A percentile compares a stretch with the other conserved stretches of the same genome.
phyloP scores from a whole-genome alignment of 2,329 filamentous ascomycete genomes.

The Aspergillus flavus region DNA sequence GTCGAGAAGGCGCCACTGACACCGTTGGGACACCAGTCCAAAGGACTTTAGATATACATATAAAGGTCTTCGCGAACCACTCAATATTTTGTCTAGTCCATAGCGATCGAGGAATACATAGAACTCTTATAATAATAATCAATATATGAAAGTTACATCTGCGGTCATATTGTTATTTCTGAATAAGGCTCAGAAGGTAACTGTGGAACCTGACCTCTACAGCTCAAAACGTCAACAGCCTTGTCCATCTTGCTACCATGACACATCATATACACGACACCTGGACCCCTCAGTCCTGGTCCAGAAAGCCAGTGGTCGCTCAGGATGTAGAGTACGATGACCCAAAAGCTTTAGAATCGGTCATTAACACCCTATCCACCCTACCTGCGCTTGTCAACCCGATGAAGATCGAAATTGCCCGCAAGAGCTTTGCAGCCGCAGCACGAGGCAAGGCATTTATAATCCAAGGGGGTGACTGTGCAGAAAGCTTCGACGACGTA shows the following conservation, averaged over 20 bases:
- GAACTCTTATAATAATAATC: neutral
- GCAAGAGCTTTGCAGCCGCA: slow-evolving; percentile 4
- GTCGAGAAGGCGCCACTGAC: neutral
- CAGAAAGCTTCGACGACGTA: slow-evolving; percentile 94
- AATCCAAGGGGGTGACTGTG: slow-evolving; percentile 84
- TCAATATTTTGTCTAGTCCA: neutral
- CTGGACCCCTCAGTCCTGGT: slow-evolving; percentile 6
- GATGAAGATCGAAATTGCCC: slow-evolving; percentile 10
- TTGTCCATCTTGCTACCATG: neutral
- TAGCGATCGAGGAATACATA: neutral
- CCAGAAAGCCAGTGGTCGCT: neutral
- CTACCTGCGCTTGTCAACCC: slow-evolving; percentile 5
- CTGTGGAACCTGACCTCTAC: neutral
- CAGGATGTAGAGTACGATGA: slow-evolving; percentile 7
- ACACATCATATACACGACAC: neutral
- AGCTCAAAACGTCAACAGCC: neutral
- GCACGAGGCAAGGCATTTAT: slow-evolving; percentile 79
- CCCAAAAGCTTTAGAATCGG: neutral
- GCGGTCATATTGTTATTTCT: neutral
- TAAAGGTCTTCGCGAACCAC: neutral
- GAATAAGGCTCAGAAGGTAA: neutral
- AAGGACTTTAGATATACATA: neutral
- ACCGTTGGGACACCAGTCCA: neutral
- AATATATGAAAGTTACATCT: neutral
- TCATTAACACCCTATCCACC: neutral